A percentile compares a stretch with the other conserved stretches of the same genome.
These are phyloP conservation scores for Chaetomium cochliodes DNA, from an alignment of 495 filamentous ascomycete genomes.

Conservation along the genomic window DNA sequence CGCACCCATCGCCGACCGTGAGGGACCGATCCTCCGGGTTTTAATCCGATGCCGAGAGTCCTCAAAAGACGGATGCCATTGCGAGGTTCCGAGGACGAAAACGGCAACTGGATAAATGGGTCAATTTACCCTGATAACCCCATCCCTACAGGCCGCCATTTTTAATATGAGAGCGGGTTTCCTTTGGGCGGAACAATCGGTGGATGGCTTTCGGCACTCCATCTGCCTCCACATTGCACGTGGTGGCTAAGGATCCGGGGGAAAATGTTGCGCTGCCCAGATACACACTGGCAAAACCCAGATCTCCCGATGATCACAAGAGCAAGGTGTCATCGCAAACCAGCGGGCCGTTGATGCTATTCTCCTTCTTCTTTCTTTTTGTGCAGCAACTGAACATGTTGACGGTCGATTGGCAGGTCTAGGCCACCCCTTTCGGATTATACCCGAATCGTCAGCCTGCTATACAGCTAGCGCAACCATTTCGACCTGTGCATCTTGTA, in stretches of 20 bases:
- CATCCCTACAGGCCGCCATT: conserved; percentile 9
- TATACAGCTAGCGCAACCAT: background rate
- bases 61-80: background rate
- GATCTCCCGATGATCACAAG: background rate
- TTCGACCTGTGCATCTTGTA: background rate
- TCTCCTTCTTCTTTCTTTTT: background rate
- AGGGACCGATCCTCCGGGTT: background rate
- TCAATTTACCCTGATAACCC: conserved; percentile 35
- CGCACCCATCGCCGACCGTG: background rate
- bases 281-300: background rate
- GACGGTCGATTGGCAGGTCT: background rate
- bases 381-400: conserved; percentile 5
- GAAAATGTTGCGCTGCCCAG: background rate
- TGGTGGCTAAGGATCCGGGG: conserved; percentile 4
- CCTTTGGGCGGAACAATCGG: conserved; percentile 16
- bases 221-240: conserved; percentile 9
- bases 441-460: background rate
- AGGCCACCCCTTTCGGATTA: background rate
- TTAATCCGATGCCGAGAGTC: background rate
- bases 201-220: background rate
- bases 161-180: conserved; percentile 24
- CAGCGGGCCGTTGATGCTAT: background rate
- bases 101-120: conserved; percentile 8
- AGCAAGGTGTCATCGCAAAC: background rate
- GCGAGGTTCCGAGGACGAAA: background rate